These are phyloP conservation scores for Solanum lycopersicoides DNA, from an alignment of 257 asterid genomes.

Conservation along the genomic window DNA sequence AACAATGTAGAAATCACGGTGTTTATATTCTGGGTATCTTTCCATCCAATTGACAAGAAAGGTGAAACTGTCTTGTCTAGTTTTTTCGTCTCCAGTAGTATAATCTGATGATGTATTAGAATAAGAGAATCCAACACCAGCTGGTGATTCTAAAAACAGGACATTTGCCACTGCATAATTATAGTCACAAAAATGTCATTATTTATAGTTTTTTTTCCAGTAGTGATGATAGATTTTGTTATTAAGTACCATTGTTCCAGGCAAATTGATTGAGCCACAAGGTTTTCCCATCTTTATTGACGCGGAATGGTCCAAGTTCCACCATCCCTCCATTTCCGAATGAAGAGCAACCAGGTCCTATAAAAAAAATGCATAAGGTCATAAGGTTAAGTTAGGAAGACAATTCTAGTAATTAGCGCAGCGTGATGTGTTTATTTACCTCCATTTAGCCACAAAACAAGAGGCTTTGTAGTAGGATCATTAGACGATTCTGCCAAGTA, in stretches of 20 bases:
- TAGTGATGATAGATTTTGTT: neutral
- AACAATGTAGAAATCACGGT: slow-evolving; percentile 1
- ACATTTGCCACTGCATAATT: slow-evolving; percentile 5
- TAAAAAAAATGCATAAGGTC: neutral
- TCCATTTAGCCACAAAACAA: slow-evolving; percentile 37
- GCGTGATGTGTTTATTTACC: neutral
- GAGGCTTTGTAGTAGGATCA: slow-evolving; percentile 18
- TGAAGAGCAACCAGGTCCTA: slow-evolving; percentile 16
- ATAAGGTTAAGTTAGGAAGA: neutral
- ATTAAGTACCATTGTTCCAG: slow-evolving; percentile 6
- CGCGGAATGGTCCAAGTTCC: slow-evolving; percentile 16
- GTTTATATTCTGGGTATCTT: slow-evolving; percentile 6
- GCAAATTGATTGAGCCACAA: slow-evolving; percentile 3
- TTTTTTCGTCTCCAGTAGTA: neutral
- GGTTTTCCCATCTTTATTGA: slow-evolving; percentile 4
- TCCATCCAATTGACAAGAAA: slow-evolving; percentile 11
- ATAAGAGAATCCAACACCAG: slow-evolving; percentile 18
- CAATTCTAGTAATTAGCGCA: neutral
- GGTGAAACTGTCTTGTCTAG: neutral
- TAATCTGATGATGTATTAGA: slow-evolving; percentile 11
- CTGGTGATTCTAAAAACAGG: slow-evolving; percentile 10
- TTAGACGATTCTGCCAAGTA: slow-evolving; percentile 18
- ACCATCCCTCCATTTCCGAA: slow-evolving; percentile 9
- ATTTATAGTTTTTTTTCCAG: neutral
- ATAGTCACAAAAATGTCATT: neutral